phyloP scores from a whole-genome alignment of 306 rosid species.

The Canavalia ensiformis region DNA sequence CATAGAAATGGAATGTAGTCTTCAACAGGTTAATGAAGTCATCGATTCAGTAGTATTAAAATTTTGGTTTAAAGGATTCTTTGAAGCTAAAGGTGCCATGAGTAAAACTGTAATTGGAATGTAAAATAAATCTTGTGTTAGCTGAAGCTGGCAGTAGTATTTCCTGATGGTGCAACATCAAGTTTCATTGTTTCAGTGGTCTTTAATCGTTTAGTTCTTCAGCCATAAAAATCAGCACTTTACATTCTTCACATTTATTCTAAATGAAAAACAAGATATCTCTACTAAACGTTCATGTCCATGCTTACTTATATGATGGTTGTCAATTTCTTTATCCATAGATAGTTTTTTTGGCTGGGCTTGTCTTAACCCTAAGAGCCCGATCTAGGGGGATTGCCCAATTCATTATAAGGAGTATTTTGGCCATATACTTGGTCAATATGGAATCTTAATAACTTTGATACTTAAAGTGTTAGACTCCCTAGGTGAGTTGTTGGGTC shows the following conservation, averaged over 20 bases:
- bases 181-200: neutral
- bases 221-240: neutral
- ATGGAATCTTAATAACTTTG: constrained; percentile 14
- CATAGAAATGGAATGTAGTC: neutral
- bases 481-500: no score
- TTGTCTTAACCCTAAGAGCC: no score
- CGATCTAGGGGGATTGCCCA: neutral
- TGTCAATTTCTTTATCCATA: constrained; percentile 19
- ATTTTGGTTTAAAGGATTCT: constrained; percentile 25
- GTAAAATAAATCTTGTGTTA: constrained; percentile 12
- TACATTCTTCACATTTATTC: neutral
- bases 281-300: constrained; percentile 29
- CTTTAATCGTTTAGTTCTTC: neutral
- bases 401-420: neutral
- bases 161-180: constrained; percentile 39
- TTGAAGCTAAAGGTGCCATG: constrained; percentile 9
- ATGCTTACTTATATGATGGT: constrained; percentile 31
- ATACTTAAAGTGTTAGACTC: neutral
- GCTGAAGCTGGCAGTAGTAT: constrained; percentile 25
- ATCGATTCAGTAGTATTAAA: neutral
- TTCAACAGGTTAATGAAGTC: neutral
- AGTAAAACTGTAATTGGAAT: constrained; percentile 22
- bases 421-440: neutral
- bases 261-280: constrained; percentile 25
- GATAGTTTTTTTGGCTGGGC: constrained; percentile 12